These are phyloP conservation scores for Talaromyces sp. DNA, from an alignment of 2,329 filamentous ascomycete species.

Conservation along the genomic window DNA sequence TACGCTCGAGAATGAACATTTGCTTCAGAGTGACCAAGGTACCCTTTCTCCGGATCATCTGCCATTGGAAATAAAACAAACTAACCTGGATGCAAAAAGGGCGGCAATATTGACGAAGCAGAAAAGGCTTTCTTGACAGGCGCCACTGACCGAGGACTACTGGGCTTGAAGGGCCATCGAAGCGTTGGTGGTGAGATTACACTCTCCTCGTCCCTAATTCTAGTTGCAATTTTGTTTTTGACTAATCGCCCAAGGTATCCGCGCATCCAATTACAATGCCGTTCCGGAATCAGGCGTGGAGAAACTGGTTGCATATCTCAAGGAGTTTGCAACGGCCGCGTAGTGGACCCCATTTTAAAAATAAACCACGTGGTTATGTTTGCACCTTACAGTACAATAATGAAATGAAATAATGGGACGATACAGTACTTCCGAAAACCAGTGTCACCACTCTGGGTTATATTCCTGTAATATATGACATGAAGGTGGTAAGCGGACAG, in stretches of 20 bases:
- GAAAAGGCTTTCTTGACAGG: conserved; percentile 78
- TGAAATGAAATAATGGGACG: too few relatives aligned
- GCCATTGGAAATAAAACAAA: neutral
- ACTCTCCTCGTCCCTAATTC: neutral
- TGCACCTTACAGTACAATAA: neutral
- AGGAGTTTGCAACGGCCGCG: conserved; percentile 47
- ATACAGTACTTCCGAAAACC: too few relatives aligned
- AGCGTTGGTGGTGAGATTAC: conserved; percentile 59
- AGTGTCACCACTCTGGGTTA: too few relatives aligned
- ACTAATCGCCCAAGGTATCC: conserved; percentile 49
- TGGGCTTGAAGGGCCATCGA: conserved; percentile 83
- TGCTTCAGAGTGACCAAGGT: conserved; percentile 69
- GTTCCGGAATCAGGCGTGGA: conserved; percentile 51
- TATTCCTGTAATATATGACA: too few relatives aligned
- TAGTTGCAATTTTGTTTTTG: neutral
- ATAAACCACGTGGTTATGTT: neutral
- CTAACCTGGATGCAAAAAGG: conserved; percentile 25
- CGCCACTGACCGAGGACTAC: conserved; percentile 61
- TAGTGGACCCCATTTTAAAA: neutral
- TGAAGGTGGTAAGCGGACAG: too few relatives aligned
- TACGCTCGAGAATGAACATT: conserved; percentile 87
- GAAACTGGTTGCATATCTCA: conserved; percentile 38
- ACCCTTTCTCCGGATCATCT: conserved; percentile 19
- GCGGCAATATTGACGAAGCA: conserved; percentile 55
- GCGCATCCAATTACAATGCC: conserved; percentile 85